phyloP scores from a whole-genome alignment of 73 alveolate species.

The Tetrahymena borealis region DNA sequence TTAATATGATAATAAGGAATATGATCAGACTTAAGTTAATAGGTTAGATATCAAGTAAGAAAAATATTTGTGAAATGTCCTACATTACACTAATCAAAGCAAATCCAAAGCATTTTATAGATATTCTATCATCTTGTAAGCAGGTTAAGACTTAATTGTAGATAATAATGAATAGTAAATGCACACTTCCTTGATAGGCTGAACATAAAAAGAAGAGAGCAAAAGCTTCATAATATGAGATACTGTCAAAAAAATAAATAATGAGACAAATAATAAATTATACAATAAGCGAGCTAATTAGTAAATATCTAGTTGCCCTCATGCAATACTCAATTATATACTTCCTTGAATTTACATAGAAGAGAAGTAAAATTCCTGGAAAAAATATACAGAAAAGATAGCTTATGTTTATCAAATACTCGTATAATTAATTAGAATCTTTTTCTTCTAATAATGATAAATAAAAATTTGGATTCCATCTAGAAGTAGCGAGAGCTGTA shows the following conservation, averaged over 20 bases:
- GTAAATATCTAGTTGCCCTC: background rate
- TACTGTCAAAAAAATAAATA: background rate
- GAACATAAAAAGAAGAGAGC: background rate
- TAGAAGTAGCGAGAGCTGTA: background rate
- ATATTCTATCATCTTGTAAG: background rate
- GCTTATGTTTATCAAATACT: background rate
- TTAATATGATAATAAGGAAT: no score
- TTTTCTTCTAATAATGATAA: background rate
- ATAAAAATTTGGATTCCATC: background rate
- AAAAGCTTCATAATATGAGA: background rate
- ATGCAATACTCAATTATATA: background rate
- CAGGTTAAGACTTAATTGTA: background rate
- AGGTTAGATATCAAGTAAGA: no score
- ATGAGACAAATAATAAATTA: background rate
- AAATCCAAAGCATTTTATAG: background rate
- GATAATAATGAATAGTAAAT: background rate
- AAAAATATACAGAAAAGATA: background rate
- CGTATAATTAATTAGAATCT: background rate
- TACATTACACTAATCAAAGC: no score
- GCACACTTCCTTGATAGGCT: background rate
- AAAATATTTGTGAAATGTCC: no score
- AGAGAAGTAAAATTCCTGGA: background rate
- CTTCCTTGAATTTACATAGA: background rate
- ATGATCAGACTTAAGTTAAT: no score
- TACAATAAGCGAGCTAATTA: background rate